Evolutionary conservation across 2,329 filamentous ascomycete genomes (phyloP).

Genomic region (Penicillium thymicola): DNA sequence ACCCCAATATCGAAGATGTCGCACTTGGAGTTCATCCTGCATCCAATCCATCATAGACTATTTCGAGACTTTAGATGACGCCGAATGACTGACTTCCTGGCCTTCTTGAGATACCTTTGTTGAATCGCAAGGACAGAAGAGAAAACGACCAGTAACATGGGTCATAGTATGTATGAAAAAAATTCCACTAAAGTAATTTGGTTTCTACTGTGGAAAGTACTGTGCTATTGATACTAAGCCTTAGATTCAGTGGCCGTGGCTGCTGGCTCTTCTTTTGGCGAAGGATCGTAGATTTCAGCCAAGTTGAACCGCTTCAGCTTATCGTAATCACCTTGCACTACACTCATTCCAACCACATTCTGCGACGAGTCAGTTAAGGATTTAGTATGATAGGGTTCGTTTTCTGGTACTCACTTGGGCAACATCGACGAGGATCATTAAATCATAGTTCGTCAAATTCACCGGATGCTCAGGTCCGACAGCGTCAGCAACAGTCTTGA

Average conservation of each 20-base stretch:
- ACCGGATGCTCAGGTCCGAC: slow-evolving; percentile 60
- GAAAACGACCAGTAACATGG: background rate
- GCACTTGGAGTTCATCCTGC: background rate
- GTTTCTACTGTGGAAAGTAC: background rate
- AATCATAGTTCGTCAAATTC: slow-evolving; percentile 59
- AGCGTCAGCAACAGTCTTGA: slow-evolving; percentile 56
- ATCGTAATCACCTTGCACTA: slow-evolving; percentile 59
- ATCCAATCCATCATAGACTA: background rate
- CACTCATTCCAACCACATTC: slow-evolving; percentile 64
- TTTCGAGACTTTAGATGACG: background rate
- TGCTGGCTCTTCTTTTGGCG: slow-evolving; percentile 25
- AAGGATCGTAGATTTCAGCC: slow-evolving; percentile 58
- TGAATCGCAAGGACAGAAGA: background rate
- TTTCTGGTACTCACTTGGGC: slow-evolving; percentile 51
- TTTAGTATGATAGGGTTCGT: background rate
- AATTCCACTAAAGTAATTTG: background rate
- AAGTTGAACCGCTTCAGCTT: slow-evolving; percentile 61
- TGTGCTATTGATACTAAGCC: background rate
- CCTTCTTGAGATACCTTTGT: background rate
- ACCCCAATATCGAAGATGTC: background rate
- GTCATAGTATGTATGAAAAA: background rate
- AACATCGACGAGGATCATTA: slow-evolving; percentile 60
- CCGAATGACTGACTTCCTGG: background rate
- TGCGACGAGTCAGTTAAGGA: slow-evolving; percentile 28
- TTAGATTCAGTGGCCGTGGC: background rate